Base-by-base conservation (phyloP, 148 eudicot genomes). In the Rhododendron henanense region DNA sequence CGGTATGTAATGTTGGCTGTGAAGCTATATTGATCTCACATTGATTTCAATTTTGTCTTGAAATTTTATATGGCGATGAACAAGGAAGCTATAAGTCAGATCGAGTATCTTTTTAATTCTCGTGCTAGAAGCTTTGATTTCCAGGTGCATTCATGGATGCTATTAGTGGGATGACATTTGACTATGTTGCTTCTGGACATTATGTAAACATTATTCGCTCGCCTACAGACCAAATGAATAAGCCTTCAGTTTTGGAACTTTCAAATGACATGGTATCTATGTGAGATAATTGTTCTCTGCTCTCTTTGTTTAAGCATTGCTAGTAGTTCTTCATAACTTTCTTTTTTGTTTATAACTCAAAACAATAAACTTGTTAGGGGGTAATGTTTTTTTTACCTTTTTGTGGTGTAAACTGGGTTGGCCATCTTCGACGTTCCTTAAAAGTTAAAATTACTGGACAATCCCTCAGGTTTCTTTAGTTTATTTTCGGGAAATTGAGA, bases 111-210 rank as follows among this genome's bases (percentile, higher is more conserved):
- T 65, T 21, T 61, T 67, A 48, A 50, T 8, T 48, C 9, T 73
- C 37, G 19, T 21, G 55, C 61, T 37, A 47, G 44, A 21, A 75
- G 19, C 65, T 45, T 83, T 55, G 51, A 61, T 85, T 90, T 85
- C 67, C 81, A 95, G 99, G 99, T 85, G 99, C 98, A 65, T 97
- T 97, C 88, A 89, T 97, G 93, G 96, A 95, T 91, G 98, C 98
- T 65, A 92, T 97, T 78, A 90, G 89, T 88, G 85, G 81, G 69
- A 91, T 93, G 98, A 88, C 87, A 53, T 97, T 95, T 87, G 96
- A 97, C 87, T 95, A 88, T 89, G 90, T 97, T 88, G 99, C 95
- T 84, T 97, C 99, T 47, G 99, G 99, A 86, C 99, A 97, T 88
- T 97, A 97, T 88, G 99, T 98, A 87, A 95, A 91, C 69, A 91